Base-by-base conservation (phyloP, 164 flowering plant species). In the Magnolia officinalis region DNA sequence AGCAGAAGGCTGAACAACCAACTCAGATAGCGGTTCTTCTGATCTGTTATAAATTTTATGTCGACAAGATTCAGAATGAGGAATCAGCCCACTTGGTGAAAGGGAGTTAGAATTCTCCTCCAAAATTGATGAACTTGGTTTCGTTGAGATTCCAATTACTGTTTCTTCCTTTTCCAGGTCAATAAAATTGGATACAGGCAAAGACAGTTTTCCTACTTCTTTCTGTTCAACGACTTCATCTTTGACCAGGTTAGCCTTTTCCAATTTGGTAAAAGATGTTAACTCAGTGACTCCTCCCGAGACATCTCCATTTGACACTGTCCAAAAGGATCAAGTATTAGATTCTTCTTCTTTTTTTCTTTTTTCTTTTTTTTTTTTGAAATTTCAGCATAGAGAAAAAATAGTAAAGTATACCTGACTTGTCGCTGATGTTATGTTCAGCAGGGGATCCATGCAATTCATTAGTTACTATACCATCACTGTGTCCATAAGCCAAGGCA, bases 381-480 rank as follows among this genome's bases (percentile, higher is more conserved):
- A 64, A 64, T n/a, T 21, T 18, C 37, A 1, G 3, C 4, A 65
- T 50, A 49, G 18, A 50, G 31, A 29, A 52, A 50, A 26, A 67
- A 50, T 2, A 52, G 24, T 50, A 16, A 7, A 7, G 64, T 23
- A 73, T 70, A 86, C 86, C 88, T 79, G 81, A 51, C 71, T 76
- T 75, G 64, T 78, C 72, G 8, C 67, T 73, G 73, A 70, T 71
- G 52, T 71, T 26, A 29, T 66, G 23, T 65, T 71, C 76, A 69
- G 78, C 74, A 24, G 58, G 51, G 11, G 71, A 50, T 51, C 70
- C 20, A 37, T 76, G 61, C 73, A 8, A 70, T 64, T 50, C 68
- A 51, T 74, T 45, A 29, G 75, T 74, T 24, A 55, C 70, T 50
- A 37, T 70, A 8, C 29, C 13, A 20, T 67, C 68, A 76, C 55